Evolutionary conservation across 768 basidiomycete species (phyloP).

Genomic region (Mycena galericulata): DNA sequence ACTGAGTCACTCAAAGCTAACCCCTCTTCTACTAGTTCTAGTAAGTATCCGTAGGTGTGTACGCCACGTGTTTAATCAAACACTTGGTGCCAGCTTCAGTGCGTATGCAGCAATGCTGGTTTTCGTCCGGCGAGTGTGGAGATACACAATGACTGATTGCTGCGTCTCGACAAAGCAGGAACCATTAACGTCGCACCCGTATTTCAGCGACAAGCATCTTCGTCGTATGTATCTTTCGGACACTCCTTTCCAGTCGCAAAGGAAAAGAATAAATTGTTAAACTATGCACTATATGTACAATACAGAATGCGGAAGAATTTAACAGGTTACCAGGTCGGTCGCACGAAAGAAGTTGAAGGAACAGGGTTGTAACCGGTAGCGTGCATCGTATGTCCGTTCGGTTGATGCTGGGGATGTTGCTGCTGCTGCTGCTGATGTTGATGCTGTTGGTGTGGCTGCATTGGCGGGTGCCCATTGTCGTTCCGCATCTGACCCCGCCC

Average conservation of each 20-base stretch:
- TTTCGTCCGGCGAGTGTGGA: too few species aligned
- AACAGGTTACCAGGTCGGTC: constrained; percentile 60
- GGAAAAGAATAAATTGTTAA: constrained; percentile 31
- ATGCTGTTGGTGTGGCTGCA: constrained; percentile 50
- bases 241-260: background rate
- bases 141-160: too few species aligned
- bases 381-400: constrained; percentile 48
- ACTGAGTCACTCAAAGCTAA: too few species aligned
- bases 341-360: constrained; percentile 56
- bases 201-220: too few species aligned
- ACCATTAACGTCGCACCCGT: too few species aligned
- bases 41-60: too few species aligned
- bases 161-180: too few species aligned
- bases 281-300: constrained; percentile 56
- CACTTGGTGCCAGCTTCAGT: too few species aligned
- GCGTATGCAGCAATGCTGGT: too few species aligned
- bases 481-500: constrained; percentile 63
- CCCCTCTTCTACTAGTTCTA: too few species aligned
- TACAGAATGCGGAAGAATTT: constrained; percentile 43
- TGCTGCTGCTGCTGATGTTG: constrained; percentile 42
- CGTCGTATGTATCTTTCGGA: too few species aligned
- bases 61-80: too few species aligned
- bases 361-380: constrained; percentile 54
- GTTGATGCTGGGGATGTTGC: constrained; percentile 46
- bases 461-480: constrained; percentile 60